A percentile compares a stretch with the other conserved stretches of the same genome.
Conservation (phyloP, 139 green algal genomes). For the Chlorella vulgaris region DNA sequence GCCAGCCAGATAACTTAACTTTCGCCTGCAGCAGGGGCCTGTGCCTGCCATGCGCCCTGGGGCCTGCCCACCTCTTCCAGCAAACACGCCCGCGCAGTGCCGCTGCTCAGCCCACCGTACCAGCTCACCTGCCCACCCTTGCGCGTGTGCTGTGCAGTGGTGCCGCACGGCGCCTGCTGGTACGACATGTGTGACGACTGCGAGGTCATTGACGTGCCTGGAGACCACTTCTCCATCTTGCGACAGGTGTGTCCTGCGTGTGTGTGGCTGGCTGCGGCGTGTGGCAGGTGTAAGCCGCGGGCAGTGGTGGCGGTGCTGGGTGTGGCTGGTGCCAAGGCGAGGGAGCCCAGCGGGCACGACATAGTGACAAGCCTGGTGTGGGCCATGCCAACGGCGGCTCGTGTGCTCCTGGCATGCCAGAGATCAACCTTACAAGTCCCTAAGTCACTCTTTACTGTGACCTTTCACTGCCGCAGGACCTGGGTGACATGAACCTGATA, state of each 20-base stretch:
- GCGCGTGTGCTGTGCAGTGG: too few relatives aligned
- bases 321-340: background rate
- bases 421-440: too few relatives aligned
- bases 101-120: too few relatives aligned
- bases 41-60: too few relatives aligned
- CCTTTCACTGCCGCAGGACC: too few relatives aligned
- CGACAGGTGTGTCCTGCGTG: conserved; percentile 50
- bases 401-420: too few relatives aligned
- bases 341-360: too few relatives aligned
- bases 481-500: conserved; percentile 65
- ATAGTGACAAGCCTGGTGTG: too few relatives aligned
- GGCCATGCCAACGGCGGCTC: too few relatives aligned
- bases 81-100: background rate
- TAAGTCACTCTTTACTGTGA: background rate
- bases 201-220: conserved; percentile 68
- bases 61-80: too few relatives aligned
- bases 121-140: too few relatives aligned
- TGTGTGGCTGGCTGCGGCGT: background rate
- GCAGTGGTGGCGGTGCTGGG: background rate
- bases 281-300: background rate
- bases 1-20: too few relatives aligned
- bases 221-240: conserved; percentile 90
- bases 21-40: background rate
- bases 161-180: conserved; percentile 80
- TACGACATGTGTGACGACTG: conserved; percentile 68